Conservation (phyloP, 257 asterid species). For the Gardenia jasminoides region DNA sequence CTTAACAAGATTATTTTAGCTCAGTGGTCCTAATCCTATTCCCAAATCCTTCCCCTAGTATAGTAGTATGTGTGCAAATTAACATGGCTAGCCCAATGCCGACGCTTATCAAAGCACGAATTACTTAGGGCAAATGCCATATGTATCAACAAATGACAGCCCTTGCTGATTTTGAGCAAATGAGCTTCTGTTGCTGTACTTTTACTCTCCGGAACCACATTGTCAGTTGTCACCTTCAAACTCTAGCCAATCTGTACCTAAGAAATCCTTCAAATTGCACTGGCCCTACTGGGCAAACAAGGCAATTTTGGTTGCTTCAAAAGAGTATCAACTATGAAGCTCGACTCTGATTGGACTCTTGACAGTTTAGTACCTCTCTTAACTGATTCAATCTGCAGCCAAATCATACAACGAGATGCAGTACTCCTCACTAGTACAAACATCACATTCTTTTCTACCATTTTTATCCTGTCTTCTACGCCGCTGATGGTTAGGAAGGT, state of each 20-base stretch:
- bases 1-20: background rate
- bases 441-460: background rate
- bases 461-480: background rate
- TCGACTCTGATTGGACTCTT: background rate
- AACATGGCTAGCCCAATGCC: background rate
- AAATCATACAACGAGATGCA: background rate
- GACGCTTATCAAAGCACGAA: background rate
- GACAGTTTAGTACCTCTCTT: background rate
- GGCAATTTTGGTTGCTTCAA: background rate
- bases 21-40: background rate
- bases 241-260: background rate
- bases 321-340: background rate
- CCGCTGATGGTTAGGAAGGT: background rate
- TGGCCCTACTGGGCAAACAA: background rate
- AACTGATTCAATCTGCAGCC: background rate
- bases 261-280: background rate
- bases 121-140: background rate
- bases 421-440: background rate
- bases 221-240: background rate
- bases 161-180: background rate
- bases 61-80: background rate
- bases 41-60: background rate
- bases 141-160: background rate
- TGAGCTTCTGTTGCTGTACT: background rate
- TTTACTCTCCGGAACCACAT: background rate